Conservation (phyloP, 139 green algal species). For the Chlamydomonas sphaeroides region DNA sequence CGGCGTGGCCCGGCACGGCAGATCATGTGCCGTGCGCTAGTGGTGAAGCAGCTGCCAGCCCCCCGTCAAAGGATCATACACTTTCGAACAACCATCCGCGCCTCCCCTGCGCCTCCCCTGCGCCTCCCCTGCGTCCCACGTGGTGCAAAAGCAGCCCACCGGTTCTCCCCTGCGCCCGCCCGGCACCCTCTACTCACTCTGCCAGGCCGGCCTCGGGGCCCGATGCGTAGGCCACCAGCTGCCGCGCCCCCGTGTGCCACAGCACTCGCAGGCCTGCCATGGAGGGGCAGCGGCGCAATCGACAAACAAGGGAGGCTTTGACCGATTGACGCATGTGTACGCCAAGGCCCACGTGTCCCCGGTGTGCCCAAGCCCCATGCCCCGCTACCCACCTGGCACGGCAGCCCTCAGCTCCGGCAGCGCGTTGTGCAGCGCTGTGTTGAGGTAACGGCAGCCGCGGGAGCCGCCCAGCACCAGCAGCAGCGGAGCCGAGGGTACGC, state of each 20-base stretch:
- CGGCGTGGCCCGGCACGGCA: not conserved
- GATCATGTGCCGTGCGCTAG: not conserved
- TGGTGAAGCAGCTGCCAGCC: too few relatives aligned
- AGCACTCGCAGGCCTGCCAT: constrained; percentile 18
- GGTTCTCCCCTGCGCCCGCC: too few relatives aligned
- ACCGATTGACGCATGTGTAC: too few relatives aligned
- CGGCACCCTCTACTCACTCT: not conserved
- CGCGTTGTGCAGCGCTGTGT: constrained; percentile 12
- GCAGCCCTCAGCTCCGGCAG: constrained; percentile 5
- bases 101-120: too few relatives aligned
- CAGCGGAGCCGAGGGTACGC: not conserved
- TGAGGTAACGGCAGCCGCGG: constrained; percentile 18
- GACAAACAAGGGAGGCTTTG: too few relatives aligned
- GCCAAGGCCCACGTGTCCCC: too few relatives aligned
- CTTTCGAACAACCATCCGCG: too few relatives aligned
- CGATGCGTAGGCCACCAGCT: not conserved
- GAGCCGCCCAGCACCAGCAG: constrained; percentile 36
- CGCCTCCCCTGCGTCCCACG: too few relatives aligned
- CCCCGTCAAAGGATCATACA: too few relatives aligned
- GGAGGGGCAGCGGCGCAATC: too few relatives aligned
- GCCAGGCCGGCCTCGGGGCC: not conserved
- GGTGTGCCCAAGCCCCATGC: too few relatives aligned
- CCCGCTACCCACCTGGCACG: constrained; percentile 31
- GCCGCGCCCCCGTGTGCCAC: constrained; percentile 26
- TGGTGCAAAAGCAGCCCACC: too few relatives aligned